phyloP scores from a whole-genome alignment of 768 basidiomycete species.

The Ramaria sp. region DNA sequence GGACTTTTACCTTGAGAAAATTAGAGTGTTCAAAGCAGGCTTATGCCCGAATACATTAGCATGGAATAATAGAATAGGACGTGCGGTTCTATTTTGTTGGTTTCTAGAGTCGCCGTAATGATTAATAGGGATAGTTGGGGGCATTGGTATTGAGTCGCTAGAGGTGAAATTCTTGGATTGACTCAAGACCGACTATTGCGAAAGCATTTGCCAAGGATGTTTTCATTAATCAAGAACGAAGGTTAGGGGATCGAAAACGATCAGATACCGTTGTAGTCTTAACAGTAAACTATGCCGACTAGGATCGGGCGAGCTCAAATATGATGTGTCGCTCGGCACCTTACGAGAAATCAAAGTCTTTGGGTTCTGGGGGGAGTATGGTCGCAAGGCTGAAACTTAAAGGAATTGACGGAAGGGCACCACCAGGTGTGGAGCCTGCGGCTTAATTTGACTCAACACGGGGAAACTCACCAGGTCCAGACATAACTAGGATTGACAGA shows the following conservation, averaged over 20 bases:
- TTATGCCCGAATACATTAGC: too few species aligned
- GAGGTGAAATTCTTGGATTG: too few species aligned
- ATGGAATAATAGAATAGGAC: too few species aligned
- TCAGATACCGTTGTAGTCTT: too few species aligned
- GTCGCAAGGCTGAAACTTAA: slow-evolving; percentile 71
- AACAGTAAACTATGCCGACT: slow-evolving; percentile 79
- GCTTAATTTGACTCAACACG: slow-evolving; percentile 82
- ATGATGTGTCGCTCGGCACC: slow-evolving; percentile 63
- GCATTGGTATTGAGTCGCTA: slow-evolving; percentile 73
- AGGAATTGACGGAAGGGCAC: slow-evolving; percentile 80
- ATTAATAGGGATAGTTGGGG: slow-evolving; percentile 78
- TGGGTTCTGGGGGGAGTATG: slow-evolving; percentile 77
- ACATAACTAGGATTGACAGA: slow-evolving; percentile 71
- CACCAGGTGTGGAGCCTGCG: slow-evolving; percentile 72
- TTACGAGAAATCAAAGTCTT: slow-evolving; percentile 87
- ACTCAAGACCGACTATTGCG: too few species aligned
- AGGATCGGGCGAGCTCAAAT: slow-evolving; percentile 59
- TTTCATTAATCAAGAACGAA: too few species aligned
- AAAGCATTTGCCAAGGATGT: too few species aligned
- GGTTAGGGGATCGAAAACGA: too few species aligned
- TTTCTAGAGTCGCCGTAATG: too few species aligned
- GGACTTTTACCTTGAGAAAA: slow-evolving; percentile 74
- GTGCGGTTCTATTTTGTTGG: too few species aligned
- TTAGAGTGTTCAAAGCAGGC: too few species aligned
- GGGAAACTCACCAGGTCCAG: slow-evolving; percentile 75